These are phyloP conservation scores for Cadophora malorum DNA, from an alignment of 2,329 filamentous ascomycete species.

Conservation along the genomic window DNA sequence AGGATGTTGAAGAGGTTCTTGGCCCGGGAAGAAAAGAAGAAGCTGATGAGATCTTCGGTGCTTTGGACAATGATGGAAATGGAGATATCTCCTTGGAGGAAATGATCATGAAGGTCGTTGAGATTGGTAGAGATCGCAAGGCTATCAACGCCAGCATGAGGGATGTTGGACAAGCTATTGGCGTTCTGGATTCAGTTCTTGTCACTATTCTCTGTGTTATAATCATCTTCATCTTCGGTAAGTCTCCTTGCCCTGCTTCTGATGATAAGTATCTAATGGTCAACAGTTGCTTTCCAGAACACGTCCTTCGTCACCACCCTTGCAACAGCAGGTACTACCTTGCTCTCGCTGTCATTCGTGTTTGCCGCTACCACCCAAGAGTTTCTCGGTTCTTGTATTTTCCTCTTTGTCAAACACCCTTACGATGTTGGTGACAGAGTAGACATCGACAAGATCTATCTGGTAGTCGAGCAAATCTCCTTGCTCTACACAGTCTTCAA, in stretches of 20 bases:
- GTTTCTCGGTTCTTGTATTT: constrained; percentile 97
- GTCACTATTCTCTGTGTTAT: constrained; percentile 82
- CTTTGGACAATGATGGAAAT: constrained; percentile 86
- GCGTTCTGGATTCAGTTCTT: constrained; percentile 86
- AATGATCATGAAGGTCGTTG: constrained; percentile 78
- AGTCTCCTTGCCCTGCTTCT: constrained; percentile 45
- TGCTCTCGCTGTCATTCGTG: constrained; percentile 95
- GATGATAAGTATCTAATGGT: constrained; percentile 42
- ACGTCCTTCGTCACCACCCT: constrained; percentile 84
- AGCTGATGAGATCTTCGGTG: constrained; percentile 83
- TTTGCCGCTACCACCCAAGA: constrained; percentile 93
- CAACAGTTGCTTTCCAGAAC: constrained; percentile 81
- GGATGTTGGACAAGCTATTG: constrained; percentile 93
- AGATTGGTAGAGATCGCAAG: constrained; percentile 85
- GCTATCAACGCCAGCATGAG: constrained; percentile 93
- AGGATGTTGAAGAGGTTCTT: constrained; percentile 89
- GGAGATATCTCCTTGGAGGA: constrained; percentile 95
- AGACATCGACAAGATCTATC: constrained; percentile 72
- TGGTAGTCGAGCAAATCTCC: constrained; percentile 92
- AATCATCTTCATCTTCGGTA: constrained; percentile 81
- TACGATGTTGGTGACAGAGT: constrained; percentile 96
- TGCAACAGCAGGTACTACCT: constrained; percentile 86
- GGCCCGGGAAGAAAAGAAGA: constrained; percentile 75
- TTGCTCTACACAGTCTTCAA: constrained; percentile 93
- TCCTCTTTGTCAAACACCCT: constrained; percentile 97